Evolutionary conservation across 1,284 basidiomycete genomes (phyloP), one percentile per base, ranked within the genome.

Genomic region (Fomitiporia mediterranea): DNA sequence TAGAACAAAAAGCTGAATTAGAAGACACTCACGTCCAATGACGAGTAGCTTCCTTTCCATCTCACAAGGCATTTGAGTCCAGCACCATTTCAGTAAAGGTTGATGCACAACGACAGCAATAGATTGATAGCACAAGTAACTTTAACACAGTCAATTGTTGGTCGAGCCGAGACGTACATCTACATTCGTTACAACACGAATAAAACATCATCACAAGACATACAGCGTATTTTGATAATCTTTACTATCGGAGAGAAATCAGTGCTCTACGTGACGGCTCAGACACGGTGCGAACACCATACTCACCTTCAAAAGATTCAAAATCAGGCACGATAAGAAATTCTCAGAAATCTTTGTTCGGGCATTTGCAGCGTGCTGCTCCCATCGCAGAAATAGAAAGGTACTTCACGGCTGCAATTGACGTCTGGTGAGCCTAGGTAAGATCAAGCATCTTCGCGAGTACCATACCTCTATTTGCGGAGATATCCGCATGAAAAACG

Each of bases 281-380:
- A n/a, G n/a, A n/a, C n/a, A n/a, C n/a, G n/a, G n/a, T n/a, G n/a
- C n/a, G n/a, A n/a, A n/a, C n/a, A n/a, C n/a, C 27, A 15, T 11
- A 54, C 53, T 38, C 44, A 48, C 53, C 43, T 55, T 43, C 32
- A 39, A 30, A 49, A 55, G 37, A 32, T 32, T 39, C 34, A 43
- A 5, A 25, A 25, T 21, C 46, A 42, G 25, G 38, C 25, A 32
- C 34, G 23, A 53, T 38, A 55, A n/a, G 25, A 34, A 49, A 55
- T 9, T 30, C 30, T 30, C 19, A 30, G 37, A 32, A 35, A 43
- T 39, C 44, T 40, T 43, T 27, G 32, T 11, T 25, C 23, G 17
- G n/a, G n/a, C 27, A 30, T 38, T 34, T 28, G 35, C 47, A 19
- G 9, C 34, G 43, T 34, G 32, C 21, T 46, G 19, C 28, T 17